Conservation (phyloP, 208 protist species). For the Wallacemonas rigidus region DNA sequence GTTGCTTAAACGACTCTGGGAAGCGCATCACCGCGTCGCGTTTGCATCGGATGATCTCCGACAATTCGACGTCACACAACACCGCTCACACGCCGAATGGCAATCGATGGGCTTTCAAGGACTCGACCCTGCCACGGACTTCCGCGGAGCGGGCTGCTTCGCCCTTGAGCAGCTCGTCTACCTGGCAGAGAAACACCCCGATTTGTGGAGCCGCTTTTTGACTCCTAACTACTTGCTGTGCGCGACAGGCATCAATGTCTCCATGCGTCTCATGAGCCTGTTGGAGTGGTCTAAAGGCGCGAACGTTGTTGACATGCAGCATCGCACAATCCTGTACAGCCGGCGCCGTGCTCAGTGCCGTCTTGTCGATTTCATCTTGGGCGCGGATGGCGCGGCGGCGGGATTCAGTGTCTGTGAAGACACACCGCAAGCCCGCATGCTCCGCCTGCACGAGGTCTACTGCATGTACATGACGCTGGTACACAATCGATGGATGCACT, state of each 20-base stretch:
- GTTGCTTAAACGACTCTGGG: conserved; percentile 55
- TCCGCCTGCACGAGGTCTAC: conserved; percentile 57
- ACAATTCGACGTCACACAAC: conserved; percentile 20
- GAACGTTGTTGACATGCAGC: conserved; percentile 41
- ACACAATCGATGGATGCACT: conserved; percentile 44
- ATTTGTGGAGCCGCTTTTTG: conserved; percentile 38
- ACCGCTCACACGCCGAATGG: conserved; percentile 53
- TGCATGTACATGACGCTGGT: conserved; percentile 60
- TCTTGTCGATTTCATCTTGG: conserved; percentile 15
- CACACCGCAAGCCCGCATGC: conserved; percentile 19
- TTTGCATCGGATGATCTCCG: conserved; percentile 17
- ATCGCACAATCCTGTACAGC: conserved; percentile 12
- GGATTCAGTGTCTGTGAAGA: neutral
- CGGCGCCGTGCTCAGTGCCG: conserved; percentile 10
- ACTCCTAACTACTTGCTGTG: conserved; percentile 54
- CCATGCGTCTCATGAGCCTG: conserved; percentile 62
- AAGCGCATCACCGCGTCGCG: conserved; percentile 37
- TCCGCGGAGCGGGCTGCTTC: conserved; percentile 80
- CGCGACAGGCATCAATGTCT: conserved; percentile 78
- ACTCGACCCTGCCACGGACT: conserved; percentile 83
- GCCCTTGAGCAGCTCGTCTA: conserved; percentile 77
- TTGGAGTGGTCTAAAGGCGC: conserved; percentile 30
- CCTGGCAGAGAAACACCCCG: conserved; percentile 62
- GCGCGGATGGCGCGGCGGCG: conserved; percentile 24
- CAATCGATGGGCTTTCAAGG: conserved; percentile 89